Base-by-base conservation (phyloP, 768 basidiomycete genomes). In the Pholiota molesta region DNA sequence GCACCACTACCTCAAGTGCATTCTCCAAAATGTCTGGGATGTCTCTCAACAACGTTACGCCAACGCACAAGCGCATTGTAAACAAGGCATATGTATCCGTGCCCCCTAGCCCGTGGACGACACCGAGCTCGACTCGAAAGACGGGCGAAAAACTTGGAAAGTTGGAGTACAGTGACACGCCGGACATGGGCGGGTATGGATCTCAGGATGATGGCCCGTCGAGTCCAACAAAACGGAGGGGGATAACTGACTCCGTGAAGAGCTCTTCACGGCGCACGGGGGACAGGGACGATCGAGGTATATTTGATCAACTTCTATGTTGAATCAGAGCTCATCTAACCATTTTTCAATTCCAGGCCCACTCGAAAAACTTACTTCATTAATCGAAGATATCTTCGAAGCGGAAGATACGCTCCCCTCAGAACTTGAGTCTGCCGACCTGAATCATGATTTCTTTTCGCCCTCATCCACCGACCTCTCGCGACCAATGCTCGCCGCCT, bases 301-400 rank as follows among this genome's bases (percentile, higher is more conserved):
- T 51, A 74, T 74, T 21, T 54, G 29, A 35, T 53, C 13, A 31
- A 13, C 11, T 5, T 55, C 47, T 14, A 51, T 58, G 19, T 11
- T 33, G 10, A 39, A 29, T 13, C 4, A 49, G 14, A 31, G 3
- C 2, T 28, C 42, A 56, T 28, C 58, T 42, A 19, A 49, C 19
- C 26, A 55, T 23, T 55, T 57, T 59, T 65, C 29, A 51, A 62
- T 14, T 52, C n/a, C n/a, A 89, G 90, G 75, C 1, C 89, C 91
- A 0, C 73, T 91, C 4, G 90, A 95, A 68, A 96, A 92, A 72
- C 79, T 99, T 10, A 79, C 78, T 0, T 85, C 86, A 2, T 75
- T 94, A 17, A 77, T 97, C 0, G 92, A 95, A 65, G 94, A 97
- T 57, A 83, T 97, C 16, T 91, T 97, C 66, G 92, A 95, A 68